Conservation (phyloP, 2,329 filamentous ascomycete species). For the Phoma sp. region DNA sequence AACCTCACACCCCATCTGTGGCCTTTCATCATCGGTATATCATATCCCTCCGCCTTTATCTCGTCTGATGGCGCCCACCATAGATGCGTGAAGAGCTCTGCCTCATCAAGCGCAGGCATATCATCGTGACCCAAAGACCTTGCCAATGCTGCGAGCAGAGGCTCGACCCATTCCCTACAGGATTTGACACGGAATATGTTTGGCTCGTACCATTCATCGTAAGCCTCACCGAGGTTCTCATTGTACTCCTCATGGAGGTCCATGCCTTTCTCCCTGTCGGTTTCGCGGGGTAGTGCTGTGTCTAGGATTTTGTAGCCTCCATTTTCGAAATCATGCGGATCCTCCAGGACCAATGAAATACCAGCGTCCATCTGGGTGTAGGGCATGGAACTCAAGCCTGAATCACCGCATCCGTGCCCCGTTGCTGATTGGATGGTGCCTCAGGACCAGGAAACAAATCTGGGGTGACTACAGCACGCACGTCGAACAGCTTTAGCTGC, state of each 20-base stretch:
- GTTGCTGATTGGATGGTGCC: slow-evolving; percentile 13
- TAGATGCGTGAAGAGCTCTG: slow-evolving; percentile 19
- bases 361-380: slow-evolving; percentile 22
- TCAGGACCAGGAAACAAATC: slow-evolving; percentile 15
- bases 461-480: slow-evolving; percentile 18
- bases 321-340: slow-evolving; percentile 22
- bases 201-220: slow-evolving; percentile 4
- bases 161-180: slow-evolving; percentile 20
- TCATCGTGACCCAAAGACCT: slow-evolving; percentile 13
- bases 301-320: slow-evolving; percentile 21
- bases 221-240: slow-evolving; percentile 1
- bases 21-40: slow-evolving; percentile 13
- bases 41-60: slow-evolving; percentile 5
- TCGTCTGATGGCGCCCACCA: slow-evolving; percentile 18
- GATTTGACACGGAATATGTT: slow-evolving; percentile 18
- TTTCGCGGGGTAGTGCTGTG: slow-evolving; percentile 11
- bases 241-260: neutral
- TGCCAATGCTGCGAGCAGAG: slow-evolving; percentile 19
- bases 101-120: slow-evolving; percentile 18
- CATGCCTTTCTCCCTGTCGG: slow-evolving; percentile 5
- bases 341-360: slow-evolving; percentile 20
- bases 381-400: slow-evolving; percentile 21
- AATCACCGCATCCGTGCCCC: slow-evolving; percentile 22
- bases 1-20: slow-evolving; percentile 20
- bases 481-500: slow-evolving; percentile 15